A percentile compares a stretch with the other conserved stretches of the same genome.
phyloP scores from a whole-genome alignment of 1,284 basidiomycete genomes.

The Marasmius oreades region DNA sequence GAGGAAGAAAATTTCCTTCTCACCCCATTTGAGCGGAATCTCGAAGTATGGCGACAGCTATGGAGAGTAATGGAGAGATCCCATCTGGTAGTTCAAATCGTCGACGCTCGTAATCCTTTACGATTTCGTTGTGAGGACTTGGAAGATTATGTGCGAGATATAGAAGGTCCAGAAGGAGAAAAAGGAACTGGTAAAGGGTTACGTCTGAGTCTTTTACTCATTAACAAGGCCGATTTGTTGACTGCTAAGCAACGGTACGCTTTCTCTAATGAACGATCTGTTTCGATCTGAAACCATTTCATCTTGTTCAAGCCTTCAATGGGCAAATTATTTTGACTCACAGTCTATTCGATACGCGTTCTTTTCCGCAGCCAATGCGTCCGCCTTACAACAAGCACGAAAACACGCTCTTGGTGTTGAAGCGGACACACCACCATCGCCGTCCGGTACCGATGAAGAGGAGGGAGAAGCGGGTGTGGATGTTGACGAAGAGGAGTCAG shows the following conservation, averaged over 20 bases:
- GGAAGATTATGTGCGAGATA: slow-evolving; percentile 81
- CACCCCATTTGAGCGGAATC: slow-evolving; percentile 93
- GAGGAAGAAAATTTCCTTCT: slow-evolving; percentile 79
- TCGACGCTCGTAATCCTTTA: slow-evolving; percentile 91
- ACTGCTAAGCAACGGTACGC: slow-evolving; percentile 82
- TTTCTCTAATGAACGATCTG: neutral
- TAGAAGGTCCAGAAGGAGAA: slow-evolving; percentile 76
- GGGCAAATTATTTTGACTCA: slow-evolving; percentile 94
- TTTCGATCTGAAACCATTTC: slow-evolving; percentile 14
- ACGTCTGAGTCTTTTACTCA: slow-evolving; percentile 79
- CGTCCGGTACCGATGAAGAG: slow-evolving; percentile 12
- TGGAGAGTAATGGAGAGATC: slow-evolving; percentile 95
- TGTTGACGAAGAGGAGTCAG: slow-evolving; percentile 2
- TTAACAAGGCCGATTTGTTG: slow-evolving; percentile 96
- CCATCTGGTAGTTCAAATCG: slow-evolving; percentile 92
- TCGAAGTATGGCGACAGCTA: slow-evolving; percentile 95
- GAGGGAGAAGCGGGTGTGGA: slow-evolving; percentile 24
- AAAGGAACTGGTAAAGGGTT: slow-evolving; percentile 71
- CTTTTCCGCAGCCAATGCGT: slow-evolving; percentile 92
- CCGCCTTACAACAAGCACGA: slow-evolving; percentile 76
- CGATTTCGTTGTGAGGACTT: slow-evolving; percentile 91
- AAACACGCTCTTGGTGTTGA: slow-evolving; percentile 46
- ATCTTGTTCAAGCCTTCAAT: slow-evolving; percentile 50
- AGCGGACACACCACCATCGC: slow-evolving; percentile 17
- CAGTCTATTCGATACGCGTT: slow-evolving; percentile 87